Percentiles rank a stretch among this genome's conserved stretches.
Conservation (phyloP, 2,329 filamentous ascomycete species). For the Pestalotiopsis sp. region DNA sequence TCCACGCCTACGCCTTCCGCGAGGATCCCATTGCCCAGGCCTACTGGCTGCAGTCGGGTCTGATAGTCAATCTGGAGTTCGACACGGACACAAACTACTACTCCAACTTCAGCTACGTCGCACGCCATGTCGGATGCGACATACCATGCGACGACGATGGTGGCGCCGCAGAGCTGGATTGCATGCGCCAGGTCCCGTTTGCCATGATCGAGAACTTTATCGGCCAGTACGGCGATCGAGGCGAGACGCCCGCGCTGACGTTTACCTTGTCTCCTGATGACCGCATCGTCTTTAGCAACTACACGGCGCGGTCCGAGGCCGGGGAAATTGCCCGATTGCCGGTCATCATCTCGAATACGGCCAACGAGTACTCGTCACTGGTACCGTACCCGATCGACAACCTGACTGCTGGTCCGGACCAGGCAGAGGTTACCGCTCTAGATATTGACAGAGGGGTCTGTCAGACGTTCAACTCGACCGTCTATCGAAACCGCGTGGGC, state of each 20-base stretch:
- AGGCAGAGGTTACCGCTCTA: slow-evolving; percentile 17
- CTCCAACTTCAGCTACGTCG: slow-evolving; percentile 39
- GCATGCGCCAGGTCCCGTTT: slow-evolving; percentile 38
- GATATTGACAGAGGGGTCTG: slow-evolving; percentile 28
- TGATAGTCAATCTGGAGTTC: slow-evolving; percentile 32
- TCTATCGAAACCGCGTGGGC: slow-evolving; percentile 27
- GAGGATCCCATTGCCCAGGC: slow-evolving; percentile 47
- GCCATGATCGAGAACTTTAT: slow-evolving; percentile 20
- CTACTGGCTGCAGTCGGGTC: slow-evolving; percentile 44
- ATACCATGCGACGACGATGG: slow-evolving; percentile 20
- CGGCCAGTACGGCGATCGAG: slow-evolving; percentile 21
- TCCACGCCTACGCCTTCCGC: slow-evolving; percentile 46
- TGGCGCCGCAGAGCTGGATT: slow-evolving; percentile 33
- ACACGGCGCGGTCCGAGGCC: slow-evolving; percentile 26
- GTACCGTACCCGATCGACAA: slow-evolving; percentile 30
- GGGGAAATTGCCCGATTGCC: slow-evolving; percentile 31
- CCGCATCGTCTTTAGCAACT: slow-evolving; percentile 33
- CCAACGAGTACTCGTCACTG: slow-evolving; percentile 35
- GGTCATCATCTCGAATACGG: slow-evolving; percentile 33
- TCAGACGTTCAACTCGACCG: slow-evolving; percentile 29
- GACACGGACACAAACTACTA: slow-evolving; percentile 25
- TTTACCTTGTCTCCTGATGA: slow-evolving; percentile 34
- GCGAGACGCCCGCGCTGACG: slow-evolving; percentile 22
- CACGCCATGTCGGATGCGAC: slow-evolving; percentile 36
- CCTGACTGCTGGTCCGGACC: slow-evolving; percentile 31